Evolutionary conservation across 106 monocot species (phyloP), one percentile per base, ranked within the genome.

Genomic region (Iris macrosiphon): DNA sequence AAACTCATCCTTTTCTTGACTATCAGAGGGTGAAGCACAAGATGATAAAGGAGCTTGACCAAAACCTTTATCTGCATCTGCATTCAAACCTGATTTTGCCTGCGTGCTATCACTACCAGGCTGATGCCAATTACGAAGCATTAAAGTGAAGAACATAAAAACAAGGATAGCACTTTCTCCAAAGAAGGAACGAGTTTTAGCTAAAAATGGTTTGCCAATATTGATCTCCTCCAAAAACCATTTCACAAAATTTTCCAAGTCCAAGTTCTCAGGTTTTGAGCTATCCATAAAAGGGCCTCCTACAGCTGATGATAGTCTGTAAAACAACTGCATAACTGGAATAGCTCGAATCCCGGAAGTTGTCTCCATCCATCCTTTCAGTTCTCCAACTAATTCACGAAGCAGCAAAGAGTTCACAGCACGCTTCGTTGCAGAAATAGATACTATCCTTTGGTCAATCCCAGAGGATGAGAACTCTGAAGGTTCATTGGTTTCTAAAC

Each of bases 51-150:
- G 61, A 66, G 69, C 46, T 34, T 75, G 77, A 27, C 57, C 59
- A 58, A 28, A 48, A 49, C 57, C 53, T 63, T 81, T 98, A 44
- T 91, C 98, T n/a, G n/a, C n/a, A 38, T 72, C 87, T 30, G 55
- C 62, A 56, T 98, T 91, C 8, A 38, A 31, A 63, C 68, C 55
- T 40, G 75, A 67, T 58, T 91, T 83, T 45, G 72, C 52, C 40
- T 78, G 74, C 60, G 87, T 78, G 52, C 58, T 61, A 5, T 98
- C 98, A 74, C 72, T 57, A 4, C 87, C 80, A 75, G 98, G 98
- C 47, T 87, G 98, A 67, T 98, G 91, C 98, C 98, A 98, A 33
- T 98, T 98, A 23, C 91, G 82, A 66, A 98, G 87, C 98, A 98
- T 91, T 29, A 98, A 74, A 17, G 87, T 98, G 66, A 98, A 81